Percentiles rank a stretch among this genome's conserved stretches.
phyloP scores from a whole-genome alignment of 768 basidiomycete species.

The Sporobolomyces roseus region DNA sequence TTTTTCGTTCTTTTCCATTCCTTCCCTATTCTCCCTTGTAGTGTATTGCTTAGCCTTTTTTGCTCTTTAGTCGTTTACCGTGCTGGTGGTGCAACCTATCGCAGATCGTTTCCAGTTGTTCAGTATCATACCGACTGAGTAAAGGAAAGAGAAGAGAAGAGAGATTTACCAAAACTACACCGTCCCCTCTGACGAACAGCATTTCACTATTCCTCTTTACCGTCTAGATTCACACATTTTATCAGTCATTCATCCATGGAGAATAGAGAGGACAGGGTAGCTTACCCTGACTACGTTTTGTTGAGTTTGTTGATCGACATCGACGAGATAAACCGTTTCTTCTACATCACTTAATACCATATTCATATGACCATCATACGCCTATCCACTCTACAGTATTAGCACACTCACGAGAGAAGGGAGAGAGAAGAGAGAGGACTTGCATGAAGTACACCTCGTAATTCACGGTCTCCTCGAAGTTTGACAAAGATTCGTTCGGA shows the following conservation, averaged over 20 bases:
- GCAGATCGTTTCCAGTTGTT: background rate
- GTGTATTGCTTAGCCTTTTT: too few species aligned
- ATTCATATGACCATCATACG: constrained; percentile 99
- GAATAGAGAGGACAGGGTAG: background rate
- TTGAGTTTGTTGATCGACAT: constrained; percentile 64
- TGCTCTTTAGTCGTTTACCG: constrained; percentile 15
- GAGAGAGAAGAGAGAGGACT: constrained; percentile 45
- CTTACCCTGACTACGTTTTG: constrained; percentile 59
- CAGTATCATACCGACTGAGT: background rate
- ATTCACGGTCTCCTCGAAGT: constrained; percentile 85
- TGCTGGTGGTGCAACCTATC: constrained; percentile 37
- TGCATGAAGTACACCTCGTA: constrained; percentile 89
- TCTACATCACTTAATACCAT: constrained; percentile 95
- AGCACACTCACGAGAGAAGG: background rate
- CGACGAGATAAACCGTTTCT: constrained; percentile 95
- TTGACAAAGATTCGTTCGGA: constrained; percentile 98
- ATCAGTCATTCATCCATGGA: background rate
- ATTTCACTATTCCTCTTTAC: constrained; percentile 94
- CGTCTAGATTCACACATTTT: constrained; percentile 55
- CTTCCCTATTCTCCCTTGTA: too few species aligned
- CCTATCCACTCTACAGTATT: constrained; percentile 55
- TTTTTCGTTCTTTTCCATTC: too few species aligned
- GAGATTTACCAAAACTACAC: constrained; percentile 82
- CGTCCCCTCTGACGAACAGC: constrained; percentile 95
- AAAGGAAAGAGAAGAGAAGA: background rate